Conservation (phyloP, 2,329 filamentous ascomycete species). For the Trichoderma aggressivum region DNA sequence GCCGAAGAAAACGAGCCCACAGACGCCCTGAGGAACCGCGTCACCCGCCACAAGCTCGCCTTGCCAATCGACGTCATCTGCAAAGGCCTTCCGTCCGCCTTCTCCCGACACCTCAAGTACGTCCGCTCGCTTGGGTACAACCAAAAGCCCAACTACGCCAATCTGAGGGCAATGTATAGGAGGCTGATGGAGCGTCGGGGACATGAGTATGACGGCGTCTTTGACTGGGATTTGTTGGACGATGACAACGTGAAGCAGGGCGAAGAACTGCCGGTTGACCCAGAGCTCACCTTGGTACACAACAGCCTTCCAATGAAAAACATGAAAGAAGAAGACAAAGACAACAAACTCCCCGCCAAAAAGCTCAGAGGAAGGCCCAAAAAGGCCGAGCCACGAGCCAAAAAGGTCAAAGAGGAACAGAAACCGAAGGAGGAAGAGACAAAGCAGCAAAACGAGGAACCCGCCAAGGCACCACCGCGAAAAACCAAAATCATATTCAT, state of each 20-base stretch:
- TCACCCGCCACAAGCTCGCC: not conserved
- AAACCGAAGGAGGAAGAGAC: not conserved
- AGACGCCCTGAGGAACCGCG: not conserved
- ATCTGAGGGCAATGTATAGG: conserved; percentile 7
- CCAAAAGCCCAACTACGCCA: not conserved
- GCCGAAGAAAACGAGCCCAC: not conserved
- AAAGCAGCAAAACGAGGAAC: not conserved
- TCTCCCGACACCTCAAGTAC: conserved; percentile 12
- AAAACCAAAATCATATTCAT: not conserved
- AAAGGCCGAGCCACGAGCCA: not conserved
- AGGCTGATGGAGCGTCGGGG: not conserved
- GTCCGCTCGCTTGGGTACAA: not conserved
- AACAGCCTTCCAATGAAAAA: conserved; percentile 4
- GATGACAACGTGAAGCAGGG: not conserved
- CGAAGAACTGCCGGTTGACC: conserved; percentile 10
- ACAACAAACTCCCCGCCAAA: not conserved
- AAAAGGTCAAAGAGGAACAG: not conserved
- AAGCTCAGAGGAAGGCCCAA: not conserved
- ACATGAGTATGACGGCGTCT: conserved; percentile 10
- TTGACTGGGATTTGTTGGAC: conserved; percentile 15
- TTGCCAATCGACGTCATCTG: not conserved
- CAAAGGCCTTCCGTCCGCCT: conserved; percentile 1
- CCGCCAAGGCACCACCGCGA: not conserved
- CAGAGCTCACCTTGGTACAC: not conserved
- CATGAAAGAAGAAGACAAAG: not conserved